Evolutionary conservation across 202 grass and related monocot species (phyloP).

Genomic region (Schoenoplectus tabernaemontani): DNA sequence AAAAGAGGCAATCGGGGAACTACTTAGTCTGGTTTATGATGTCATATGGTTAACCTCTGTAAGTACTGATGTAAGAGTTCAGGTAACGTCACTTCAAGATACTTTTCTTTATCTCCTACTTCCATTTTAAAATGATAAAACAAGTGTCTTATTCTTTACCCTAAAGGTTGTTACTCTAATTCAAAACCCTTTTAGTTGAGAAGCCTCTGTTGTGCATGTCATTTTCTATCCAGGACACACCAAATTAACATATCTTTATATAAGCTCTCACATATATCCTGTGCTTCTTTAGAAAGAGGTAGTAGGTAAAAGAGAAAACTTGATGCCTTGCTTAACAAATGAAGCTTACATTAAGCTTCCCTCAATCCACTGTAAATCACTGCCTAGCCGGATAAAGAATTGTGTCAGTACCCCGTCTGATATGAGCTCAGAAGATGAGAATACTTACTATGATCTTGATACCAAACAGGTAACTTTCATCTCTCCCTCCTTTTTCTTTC

Average conservation of each 20-base stretch:
- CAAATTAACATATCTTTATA: constrained; percentile 40
- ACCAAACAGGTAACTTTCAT: constrained; percentile 43
- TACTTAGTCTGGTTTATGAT: not conserved
- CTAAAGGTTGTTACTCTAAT: constrained; percentile 43
- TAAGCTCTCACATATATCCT: not conserved
- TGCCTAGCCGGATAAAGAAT: constrained; percentile 51
- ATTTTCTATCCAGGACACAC: constrained; percentile 31
- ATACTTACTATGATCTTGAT: constrained; percentile 34
- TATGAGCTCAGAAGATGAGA: constrained; percentile 61
- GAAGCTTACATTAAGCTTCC: constrained; percentile 38
- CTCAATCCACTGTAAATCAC: constrained; percentile 38
- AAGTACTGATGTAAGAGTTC: constrained; percentile 4
- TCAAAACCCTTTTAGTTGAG: constrained; percentile 37
- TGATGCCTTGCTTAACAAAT: constrained; percentile 58
- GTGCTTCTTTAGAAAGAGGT: constrained; percentile 1
- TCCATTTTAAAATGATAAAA: constrained; percentile 1
- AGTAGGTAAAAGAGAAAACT: not conserved
- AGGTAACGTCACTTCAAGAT: not conserved
- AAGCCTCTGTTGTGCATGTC: constrained; percentile 62
- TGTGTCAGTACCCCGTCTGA: constrained; percentile 42
- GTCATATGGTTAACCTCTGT: not conserved
- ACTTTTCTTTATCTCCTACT: constrained; percentile 3
- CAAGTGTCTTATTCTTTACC: constrained; percentile 56
- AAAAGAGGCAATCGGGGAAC: not conserved
- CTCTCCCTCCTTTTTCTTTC: not conserved